A percentile compares a stretch with the other conserved stretches of the same genome.
phyloP scores from a whole-genome alignment of 2,329 filamentous ascomycete genomes.

The Penicillium paneum region DNA sequence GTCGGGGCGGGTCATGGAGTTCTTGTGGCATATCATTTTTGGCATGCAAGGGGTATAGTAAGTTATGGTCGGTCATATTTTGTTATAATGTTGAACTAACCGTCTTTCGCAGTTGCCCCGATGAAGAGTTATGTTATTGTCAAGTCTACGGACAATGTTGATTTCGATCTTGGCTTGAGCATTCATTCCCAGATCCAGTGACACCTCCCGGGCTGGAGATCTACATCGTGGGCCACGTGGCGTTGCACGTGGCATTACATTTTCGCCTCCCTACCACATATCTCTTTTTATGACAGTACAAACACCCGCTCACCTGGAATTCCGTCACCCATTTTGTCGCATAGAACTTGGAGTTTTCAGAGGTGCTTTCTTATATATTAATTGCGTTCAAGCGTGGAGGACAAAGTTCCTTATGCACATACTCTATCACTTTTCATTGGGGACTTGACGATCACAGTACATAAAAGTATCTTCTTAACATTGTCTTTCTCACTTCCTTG shows the following conservation, averaged over 20 bases:
- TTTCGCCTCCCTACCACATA: neutral
- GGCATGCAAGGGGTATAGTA: conserved; percentile 42
- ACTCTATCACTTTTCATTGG: neutral
- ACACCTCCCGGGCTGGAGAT: neutral
- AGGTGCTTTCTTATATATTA: conserved; percentile 1
- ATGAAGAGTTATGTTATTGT: conserved; percentile 36
- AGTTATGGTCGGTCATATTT: conserved; percentile 11
- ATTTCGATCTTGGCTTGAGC: conserved; percentile 2
- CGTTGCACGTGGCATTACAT: neutral
- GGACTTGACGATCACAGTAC: neutral
- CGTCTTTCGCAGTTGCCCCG: conserved; percentile 28
- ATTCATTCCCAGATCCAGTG: conserved; percentile 3
- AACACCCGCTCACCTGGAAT: neutral
- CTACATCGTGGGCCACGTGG: neutral
- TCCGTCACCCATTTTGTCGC: neutral
- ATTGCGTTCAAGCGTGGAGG: conserved; percentile 11
- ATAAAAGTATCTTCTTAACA: neutral
- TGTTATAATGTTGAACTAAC: conserved; percentile 11
- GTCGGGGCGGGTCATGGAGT: conserved; percentile 62
- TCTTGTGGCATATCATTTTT: conserved; percentile 62
- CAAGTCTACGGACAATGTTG: conserved; percentile 38
- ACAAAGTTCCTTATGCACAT: neutral
- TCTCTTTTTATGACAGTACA: conserved; percentile 2
- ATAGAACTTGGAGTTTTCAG: conserved; percentile 4
- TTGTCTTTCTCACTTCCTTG: neutral